A percentile compares a stretch with the other conserved stretches of the same genome.
Conservation (phyloP, 2,329 filamentous ascomycete species). For the Aspergillus novoparasiticus region DNA sequence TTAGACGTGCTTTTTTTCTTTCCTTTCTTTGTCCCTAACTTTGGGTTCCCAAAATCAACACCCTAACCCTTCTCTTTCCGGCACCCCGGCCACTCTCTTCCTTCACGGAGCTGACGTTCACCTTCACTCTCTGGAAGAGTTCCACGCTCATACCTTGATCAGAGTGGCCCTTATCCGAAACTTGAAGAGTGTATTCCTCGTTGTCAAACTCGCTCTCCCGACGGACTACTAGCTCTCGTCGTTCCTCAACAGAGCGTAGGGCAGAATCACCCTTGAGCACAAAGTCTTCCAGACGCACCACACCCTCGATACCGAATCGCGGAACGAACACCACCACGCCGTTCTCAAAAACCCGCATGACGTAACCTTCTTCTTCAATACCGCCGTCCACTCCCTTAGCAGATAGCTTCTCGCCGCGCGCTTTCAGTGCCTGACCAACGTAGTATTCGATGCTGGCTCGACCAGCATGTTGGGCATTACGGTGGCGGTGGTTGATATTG, state of each 20-base stretch:
- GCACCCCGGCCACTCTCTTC: conserved; percentile 73
- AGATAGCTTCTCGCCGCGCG: conserved; percentile 54
- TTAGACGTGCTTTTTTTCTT: conserved; percentile 1
- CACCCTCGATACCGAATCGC: conserved; percentile 89
- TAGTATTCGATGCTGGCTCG: conserved; percentile 96
- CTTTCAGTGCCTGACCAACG: conserved; percentile 92
- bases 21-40: conserved; percentile 15
- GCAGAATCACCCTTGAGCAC: conserved; percentile 63
- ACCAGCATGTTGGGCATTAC: conserved; percentile 94
- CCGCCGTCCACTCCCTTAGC: conserved; percentile 38
- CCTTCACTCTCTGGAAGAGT: conserved; percentile 88
- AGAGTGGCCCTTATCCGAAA: conserved; percentile 54
- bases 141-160: conserved; percentile 62
- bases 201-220: conserved; percentile 82
- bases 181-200: conserved; percentile 76
- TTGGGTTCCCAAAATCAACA: conserved; percentile 41
- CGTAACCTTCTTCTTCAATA: conserved; percentile 84
- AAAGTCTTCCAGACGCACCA: conserved; percentile 84
- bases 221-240: conserved; percentile 37
- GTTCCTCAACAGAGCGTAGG: conserved; percentile 33
- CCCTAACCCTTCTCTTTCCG: conserved; percentile 75
- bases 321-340: conserved; percentile 97
- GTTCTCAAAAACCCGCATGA: conserved; percentile 97
- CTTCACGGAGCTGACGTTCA: conserved; percentile 87
- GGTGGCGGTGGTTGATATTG: conserved; percentile 97